Evolutionary conservation across 139 green algal species (phyloP).

Genomic region (Gonium pectorale): DNA sequence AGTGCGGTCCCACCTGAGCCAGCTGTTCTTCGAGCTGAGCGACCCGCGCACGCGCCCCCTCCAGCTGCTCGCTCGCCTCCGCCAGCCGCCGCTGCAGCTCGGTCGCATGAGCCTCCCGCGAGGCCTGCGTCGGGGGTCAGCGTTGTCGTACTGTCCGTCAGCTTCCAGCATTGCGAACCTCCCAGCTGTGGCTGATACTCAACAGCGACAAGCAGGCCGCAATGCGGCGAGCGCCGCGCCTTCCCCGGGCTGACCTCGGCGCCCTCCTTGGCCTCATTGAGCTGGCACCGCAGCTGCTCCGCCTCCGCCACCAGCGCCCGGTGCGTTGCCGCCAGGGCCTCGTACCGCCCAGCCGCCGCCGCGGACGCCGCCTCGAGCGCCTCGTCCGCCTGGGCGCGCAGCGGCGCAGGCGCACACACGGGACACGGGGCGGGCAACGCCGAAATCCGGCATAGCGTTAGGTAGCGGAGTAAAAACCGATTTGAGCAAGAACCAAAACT

Average conservation of each 20-base stretch:
- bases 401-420: too few relatives aligned
- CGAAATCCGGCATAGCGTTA: too few relatives aligned
- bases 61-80: slow-evolving; percentile 2
- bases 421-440: too few relatives aligned
- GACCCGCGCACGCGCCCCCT: slow-evolving; percentile 2
- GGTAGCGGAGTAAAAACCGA: too few relatives aligned
- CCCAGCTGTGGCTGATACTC: too few relatives aligned
- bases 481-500: too few relatives aligned
- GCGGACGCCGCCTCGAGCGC: not conserved
- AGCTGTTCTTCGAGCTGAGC: slow-evolving; percentile 1
- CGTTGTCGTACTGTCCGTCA: too few relatives aligned
- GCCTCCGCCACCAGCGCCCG: not conserved
- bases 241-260: too few relatives aligned
- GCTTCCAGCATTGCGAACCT: too few relatives aligned
- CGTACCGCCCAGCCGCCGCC: not conserved
- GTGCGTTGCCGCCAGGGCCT: slow-evolving; percentile 27
- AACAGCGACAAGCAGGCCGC: too few relatives aligned
- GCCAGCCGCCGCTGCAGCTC: slow-evolving; percentile 5
- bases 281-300: slow-evolving; percentile 4
- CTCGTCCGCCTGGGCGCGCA: slow-evolving; percentile 13
- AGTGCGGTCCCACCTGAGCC: not conserved
- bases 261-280: not conserved
- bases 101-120: not conserved
- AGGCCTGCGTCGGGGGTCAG: not conserved
- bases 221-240: too few relatives aligned